Percentiles rank a stretch among this genome's conserved stretches.
These are phyloP conservation scores for Phyllostachys edulis DNA, from an alignment of 176 grass and related monocot species.

Conservation along the genomic window DNA sequence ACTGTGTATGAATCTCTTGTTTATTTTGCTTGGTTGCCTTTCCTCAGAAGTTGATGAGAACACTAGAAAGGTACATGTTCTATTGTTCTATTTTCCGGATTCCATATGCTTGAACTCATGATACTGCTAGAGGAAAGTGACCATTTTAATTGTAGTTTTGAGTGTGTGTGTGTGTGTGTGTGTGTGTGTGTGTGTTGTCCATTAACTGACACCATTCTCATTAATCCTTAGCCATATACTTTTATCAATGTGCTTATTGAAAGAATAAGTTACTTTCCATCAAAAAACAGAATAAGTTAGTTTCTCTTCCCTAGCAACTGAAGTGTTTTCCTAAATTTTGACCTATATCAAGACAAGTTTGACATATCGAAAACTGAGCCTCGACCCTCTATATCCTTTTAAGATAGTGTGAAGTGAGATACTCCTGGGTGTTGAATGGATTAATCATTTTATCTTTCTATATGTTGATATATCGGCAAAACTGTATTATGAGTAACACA, in stretches of 20 bases:
- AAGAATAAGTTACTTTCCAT: neutral
- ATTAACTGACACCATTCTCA: neutral
- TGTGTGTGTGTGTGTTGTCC: neutral
- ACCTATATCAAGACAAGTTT: neutral
- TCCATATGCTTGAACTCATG: neutral
- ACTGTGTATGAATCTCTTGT: conserved; percentile 61
- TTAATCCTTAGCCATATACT: neutral
- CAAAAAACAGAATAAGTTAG: neutral
- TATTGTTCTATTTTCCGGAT: neutral
- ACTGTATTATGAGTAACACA: neutral
- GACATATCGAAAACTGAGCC: neutral
- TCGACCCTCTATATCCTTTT: neutral
- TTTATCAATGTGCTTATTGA: neutral
- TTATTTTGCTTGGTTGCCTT: conserved; percentile 70
- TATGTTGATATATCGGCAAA: neutral
- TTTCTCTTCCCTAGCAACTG: neutral
- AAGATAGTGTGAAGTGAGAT: neutral
- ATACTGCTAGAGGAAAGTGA: conserved; percentile 1
- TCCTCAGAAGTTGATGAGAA: conserved; percentile 46
- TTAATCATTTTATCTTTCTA: neutral
- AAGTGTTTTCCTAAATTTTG: neutral
- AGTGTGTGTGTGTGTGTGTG: no score
- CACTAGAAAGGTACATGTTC: conserved; percentile 42
- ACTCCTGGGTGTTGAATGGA: neutral
- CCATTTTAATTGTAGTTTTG: neutral